These are phyloP conservation scores for Zymoseptoria tritici DNA, from an alignment of 2,329 filamentous ascomycete species.

Conservation along the genomic window DNA sequence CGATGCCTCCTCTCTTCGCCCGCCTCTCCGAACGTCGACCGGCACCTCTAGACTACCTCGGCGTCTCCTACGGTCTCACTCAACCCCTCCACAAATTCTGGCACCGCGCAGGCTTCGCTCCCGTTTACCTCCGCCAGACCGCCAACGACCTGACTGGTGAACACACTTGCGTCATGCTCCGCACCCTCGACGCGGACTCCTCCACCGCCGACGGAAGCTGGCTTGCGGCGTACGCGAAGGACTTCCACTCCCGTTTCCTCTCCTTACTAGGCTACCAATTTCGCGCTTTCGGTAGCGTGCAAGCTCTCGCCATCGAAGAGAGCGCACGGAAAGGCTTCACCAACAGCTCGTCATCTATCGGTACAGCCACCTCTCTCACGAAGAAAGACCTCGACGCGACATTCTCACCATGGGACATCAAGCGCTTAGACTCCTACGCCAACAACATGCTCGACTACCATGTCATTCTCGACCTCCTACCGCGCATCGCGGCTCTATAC, in stretches of 20 bases:
- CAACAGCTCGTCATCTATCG: constrained; percentile 44
- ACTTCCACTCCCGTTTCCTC: constrained; percentile 93
- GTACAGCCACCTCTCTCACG: constrained; percentile 50
- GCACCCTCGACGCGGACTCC: constrained; percentile 56
- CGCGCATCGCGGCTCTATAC: constrained; percentile 72
- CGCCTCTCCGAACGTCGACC: constrained; percentile 78
- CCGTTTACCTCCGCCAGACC: constrained; percentile 91
- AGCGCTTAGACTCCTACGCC: constrained; percentile 88
- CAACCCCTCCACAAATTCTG: constrained; percentile 87
- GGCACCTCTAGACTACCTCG: constrained; percentile 78
- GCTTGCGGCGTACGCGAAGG: constrained; percentile 83
- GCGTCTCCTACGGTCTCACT: constrained; percentile 91
- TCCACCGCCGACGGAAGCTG: constrained; percentile 62
- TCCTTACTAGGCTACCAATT: constrained; percentile 89
- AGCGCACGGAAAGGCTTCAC: constrained; percentile 68
- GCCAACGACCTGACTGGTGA: constrained; percentile 94
- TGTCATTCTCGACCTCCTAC: constrained; percentile 88
- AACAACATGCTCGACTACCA: constrained; percentile 98
- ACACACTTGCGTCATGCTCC: constrained; percentile 95
- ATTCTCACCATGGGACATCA: constrained; percentile 87
- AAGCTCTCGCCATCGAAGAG: constrained; percentile 82
- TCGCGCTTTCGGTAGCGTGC: constrained; percentile 66
- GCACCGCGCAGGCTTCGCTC: constrained; percentile 79
- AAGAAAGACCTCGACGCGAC: constrained; percentile 69
- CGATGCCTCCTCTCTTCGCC: constrained; percentile 89